Conservation (phyloP, 1,284 basidiomycete genomes). For the Polyporus tsugae region DNA sequence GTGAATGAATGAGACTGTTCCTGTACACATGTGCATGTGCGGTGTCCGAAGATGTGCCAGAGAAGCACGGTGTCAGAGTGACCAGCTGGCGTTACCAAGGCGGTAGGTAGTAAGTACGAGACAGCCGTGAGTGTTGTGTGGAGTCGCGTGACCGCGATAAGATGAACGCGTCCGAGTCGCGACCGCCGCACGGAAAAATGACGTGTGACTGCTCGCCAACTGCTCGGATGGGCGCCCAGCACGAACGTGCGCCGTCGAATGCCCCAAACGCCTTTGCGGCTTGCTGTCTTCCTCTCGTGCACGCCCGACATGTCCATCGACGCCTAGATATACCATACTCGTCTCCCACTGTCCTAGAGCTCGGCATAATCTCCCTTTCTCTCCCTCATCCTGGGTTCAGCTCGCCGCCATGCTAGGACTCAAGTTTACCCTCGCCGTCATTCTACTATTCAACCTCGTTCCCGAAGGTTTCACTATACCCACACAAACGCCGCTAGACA, state of each 20-base stretch:
- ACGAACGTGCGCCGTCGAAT: conserved; percentile 44
- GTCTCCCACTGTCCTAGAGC: conserved; percentile 28
- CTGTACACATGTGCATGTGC: neutral
- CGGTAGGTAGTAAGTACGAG: too few relatives aligned
- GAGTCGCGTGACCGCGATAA: neutral
- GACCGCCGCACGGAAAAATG: conserved; percentile 2
- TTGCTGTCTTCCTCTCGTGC: conserved; percentile 15
- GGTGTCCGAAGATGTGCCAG: neutral
- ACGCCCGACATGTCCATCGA: conserved; percentile 26
- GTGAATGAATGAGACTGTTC: conserved; percentile 13
- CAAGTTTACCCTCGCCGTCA: conserved; percentile 25
- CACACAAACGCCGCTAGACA: conserved; percentile 35
- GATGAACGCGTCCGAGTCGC: conserved; percentile 25
- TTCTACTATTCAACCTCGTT: conserved; percentile 25
- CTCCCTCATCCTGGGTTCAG: conserved; percentile 1
- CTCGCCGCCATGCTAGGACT: conserved; percentile 33
- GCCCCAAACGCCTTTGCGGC: conserved; percentile 1
- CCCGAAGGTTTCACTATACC: conserved; percentile 26
- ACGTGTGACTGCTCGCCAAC: conserved; percentile 8
- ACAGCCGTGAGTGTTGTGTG: neutral
- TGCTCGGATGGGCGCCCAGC: neutral
- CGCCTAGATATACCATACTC: conserved; percentile 34
- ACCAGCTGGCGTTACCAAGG: too few relatives aligned
- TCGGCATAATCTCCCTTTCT: conserved; percentile 22
- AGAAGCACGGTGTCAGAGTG: too few relatives aligned